Base-by-base conservation (phyloP, 352 stramenopile genomes). In the Paralagenidium karlingii region DNA sequence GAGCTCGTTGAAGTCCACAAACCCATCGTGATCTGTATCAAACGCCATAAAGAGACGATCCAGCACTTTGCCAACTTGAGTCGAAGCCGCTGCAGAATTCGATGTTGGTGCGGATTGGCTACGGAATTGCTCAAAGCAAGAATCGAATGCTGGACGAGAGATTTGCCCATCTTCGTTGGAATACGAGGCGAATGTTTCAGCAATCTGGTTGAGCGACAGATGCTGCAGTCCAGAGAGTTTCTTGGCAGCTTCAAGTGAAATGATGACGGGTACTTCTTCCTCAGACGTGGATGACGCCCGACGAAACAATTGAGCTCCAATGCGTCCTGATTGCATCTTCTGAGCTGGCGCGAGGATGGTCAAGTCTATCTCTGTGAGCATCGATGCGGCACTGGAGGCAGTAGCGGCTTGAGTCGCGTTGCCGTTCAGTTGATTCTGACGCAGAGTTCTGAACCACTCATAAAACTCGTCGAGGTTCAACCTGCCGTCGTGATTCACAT, bases 1-100 rank as follows among this genome's bases (percentile, higher is more conserved):
- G 12, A 94, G 47, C 49, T 92, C 74, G 30, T 69, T 85, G 42
- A 93, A 94, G 45, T 94, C 78, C 20, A 92, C 79, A 28, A 77
- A 76, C 0, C 74, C 80, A 32, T 93, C 74, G 12, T 63, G 38
- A 28, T 91, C 70, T 1, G 50, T 58, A 43, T 94, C 80, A 45
- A 93, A 93, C 3, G 60, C 67, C 30, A 71, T 38, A 24, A 94
- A 94, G 5, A 94, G 43, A 1, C 41, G 61, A 20, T 79, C 58
- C 22, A 91, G 56, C 24, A 86, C 64, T 20, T 44, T 21, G 18
- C 74, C 50, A 24, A 85, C 33, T 45, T 80, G 24, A 7, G n/a
- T n/a, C n/a, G n/a, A n/a, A n/a, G n/a, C n/a, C n/a, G n/a, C n/a
- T n/a, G n/a, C n/a, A n/a, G n/a, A n/a, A n/a, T n/a, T n/a, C n/a